These are phyloP conservation scores for Hypoxylon crocopeplum DNA, from an alignment of 495 filamentous ascomycete genomes.

Conservation along the genomic window DNA sequence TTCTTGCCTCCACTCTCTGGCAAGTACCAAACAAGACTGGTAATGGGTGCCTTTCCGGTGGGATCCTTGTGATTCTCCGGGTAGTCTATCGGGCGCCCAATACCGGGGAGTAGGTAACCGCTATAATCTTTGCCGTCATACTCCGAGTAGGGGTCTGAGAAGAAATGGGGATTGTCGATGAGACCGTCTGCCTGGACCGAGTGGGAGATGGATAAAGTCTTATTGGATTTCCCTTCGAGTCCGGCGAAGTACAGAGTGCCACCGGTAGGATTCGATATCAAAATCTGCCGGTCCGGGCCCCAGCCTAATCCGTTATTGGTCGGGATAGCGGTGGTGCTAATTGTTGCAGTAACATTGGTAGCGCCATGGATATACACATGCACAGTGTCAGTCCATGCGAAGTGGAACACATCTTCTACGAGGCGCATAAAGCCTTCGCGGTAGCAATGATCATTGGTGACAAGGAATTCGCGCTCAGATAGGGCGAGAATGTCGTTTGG, in stretches of 20 bases:
- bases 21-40: constrained; percentile 54
- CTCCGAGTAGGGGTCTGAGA: constrained; percentile 57
- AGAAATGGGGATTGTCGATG: constrained; percentile 67
- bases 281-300: constrained; percentile 55
- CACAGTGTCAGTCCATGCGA: constrained; percentile 45
- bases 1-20: constrained; percentile 30
- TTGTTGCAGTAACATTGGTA: constrained; percentile 49
- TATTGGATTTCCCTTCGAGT: constrained; percentile 24
- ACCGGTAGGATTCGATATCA: constrained; percentile 52
- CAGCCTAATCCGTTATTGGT: constrained; percentile 67
- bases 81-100: constrained; percentile 51
- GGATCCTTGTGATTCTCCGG: constrained; percentile 43
- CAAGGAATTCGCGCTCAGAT: constrained; percentile 57
- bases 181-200: constrained; percentile 50
- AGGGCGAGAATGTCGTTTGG: constrained; percentile 66
- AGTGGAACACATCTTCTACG: constrained; percentile 45
- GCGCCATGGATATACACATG: constrained; percentile 32
- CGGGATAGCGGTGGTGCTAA: constrained; percentile 52
- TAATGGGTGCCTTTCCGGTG: constrained; percentile 47
- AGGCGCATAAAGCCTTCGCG: constrained; percentile 53
- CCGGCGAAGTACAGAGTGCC: constrained; percentile 30
- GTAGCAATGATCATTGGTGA: constrained; percentile 68
- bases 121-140: constrained; percentile 65
- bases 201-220: constrained; percentile 52
- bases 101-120: constrained; percentile 61